Percentiles rank a stretch among this genome's conserved stretches.
Conservation (phyloP, 1,284 basidiomycete species). For the Mycosarcoma mackinlayi region DNA sequence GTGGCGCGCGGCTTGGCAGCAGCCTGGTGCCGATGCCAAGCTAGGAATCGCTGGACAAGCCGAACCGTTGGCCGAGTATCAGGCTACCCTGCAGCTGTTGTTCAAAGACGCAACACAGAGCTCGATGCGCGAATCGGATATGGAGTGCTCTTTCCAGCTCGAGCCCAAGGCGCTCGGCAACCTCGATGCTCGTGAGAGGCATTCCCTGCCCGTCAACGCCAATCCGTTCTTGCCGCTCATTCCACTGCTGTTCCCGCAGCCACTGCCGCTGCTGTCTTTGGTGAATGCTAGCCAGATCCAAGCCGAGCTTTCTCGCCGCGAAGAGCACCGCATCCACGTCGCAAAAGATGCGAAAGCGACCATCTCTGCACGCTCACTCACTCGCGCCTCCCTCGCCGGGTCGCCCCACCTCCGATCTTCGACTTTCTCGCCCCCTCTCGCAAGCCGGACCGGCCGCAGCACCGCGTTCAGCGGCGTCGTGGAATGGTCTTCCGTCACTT, state of each 20-base stretch:
- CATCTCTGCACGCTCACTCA: conserved; percentile 33
- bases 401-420: conserved; percentile 49
- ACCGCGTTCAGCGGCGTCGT: conserved; percentile 45
- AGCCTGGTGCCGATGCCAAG: conserved; percentile 4
- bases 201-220: conserved; percentile 16
- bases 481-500: conserved; percentile 44
- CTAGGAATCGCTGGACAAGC: conserved; percentile 14
- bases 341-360: conserved; percentile 37
- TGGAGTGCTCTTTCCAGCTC: conserved; percentile 49
- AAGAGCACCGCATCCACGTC: conserved; percentile 11
- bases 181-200: conserved; percentile 40
- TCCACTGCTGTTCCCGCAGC: conserved; percentile 54
- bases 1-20: conserved; percentile 36
- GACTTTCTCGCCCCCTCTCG: conserved; percentile 34
- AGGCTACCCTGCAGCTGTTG: conserved; percentile 39
- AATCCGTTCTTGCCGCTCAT: conserved; percentile 35
- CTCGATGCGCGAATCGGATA: conserved; percentile 18
- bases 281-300: conserved; percentile 39
- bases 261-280: conserved; percentile 56
- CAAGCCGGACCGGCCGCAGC: conserved; percentile 9
- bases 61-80: conserved; percentile 48
- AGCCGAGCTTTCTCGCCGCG: conserved; percentile 23
- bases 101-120: conserved; percentile 26
- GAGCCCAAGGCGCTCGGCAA: conserved; percentile 57
- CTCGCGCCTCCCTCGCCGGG: conserved; percentile 33